A percentile compares a stretch with the other conserved stretches of the same genome.
Evolutionary conservation across 345 rosid species (phyloP).

Genomic region (Boechera stricta): DNA sequence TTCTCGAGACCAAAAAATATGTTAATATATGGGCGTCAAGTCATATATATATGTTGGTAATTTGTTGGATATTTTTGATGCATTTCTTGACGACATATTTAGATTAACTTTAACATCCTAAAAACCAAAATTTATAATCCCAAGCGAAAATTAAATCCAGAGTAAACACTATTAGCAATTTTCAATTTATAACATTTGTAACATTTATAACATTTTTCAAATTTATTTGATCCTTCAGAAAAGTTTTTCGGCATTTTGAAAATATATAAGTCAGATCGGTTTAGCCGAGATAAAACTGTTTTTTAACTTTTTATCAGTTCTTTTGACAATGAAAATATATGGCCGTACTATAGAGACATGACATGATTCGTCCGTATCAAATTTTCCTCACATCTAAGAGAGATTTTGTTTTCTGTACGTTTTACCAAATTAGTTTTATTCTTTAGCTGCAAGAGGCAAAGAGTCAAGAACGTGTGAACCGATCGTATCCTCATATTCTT

Average conservation of each 20-base stretch:
- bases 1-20: too few species aligned
- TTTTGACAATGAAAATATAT: background rate
- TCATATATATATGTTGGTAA: too few species aligned
- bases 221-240: background rate
- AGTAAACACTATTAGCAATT: background rate
- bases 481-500: slow-evolving; percentile 23
- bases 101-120: background rate
- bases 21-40: too few species aligned
- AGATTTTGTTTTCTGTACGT: slow-evolving; percentile 15
- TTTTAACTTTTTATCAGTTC: background rate
- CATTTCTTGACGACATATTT: background rate
- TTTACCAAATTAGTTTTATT: slow-evolving; percentile 8
- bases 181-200: background rate
- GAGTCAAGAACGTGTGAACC: slow-evolving; percentile 4
- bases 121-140: background rate
- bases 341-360: slow-evolving; percentile 6
- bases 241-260: background rate
- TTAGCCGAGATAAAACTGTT: background rate
- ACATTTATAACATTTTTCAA: background rate
- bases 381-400: slow-evolving; percentile 17
- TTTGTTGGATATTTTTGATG: background rate
- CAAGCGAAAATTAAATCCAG: background rate
- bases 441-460: slow-evolving; percentile 36
- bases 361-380: slow-evolving; percentile 29
- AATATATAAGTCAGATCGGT: background rate